Evolutionary conservation across 345 rosid genomes (phyloP).

Genomic region (Eucalyptus cloeziana): DNA sequence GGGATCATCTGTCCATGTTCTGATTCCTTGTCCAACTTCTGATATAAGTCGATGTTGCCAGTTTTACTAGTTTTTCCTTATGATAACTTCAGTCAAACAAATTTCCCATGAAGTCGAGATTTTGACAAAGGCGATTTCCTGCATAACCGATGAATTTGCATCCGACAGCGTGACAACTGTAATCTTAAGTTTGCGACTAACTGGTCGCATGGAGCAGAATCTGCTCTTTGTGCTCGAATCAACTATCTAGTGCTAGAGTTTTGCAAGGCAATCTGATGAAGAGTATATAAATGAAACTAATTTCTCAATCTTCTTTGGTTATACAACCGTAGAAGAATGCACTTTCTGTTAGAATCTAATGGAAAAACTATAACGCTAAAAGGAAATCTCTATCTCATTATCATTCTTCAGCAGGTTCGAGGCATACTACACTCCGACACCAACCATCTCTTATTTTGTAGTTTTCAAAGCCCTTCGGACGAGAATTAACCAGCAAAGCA

Average conservation of each 20-base stretch:
- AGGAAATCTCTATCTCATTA: background rate
- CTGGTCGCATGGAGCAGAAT: background rate
- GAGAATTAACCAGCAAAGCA: slow-evolving; percentile 78
- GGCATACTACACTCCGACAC: background rate
- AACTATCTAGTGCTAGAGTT: background rate
- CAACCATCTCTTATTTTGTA: slow-evolving; percentile 8
- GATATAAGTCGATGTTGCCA: background rate
- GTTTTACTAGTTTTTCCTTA: background rate
- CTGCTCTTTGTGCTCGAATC: background rate
- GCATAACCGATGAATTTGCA: background rate
- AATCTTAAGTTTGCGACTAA: background rate
- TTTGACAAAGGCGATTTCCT: background rate
- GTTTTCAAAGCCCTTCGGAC: slow-evolving; percentile 57
- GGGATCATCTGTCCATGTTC: background rate
- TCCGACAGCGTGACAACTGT: background rate
- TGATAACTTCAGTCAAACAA: background rate
- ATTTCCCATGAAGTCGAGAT: background rate
- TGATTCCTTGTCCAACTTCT: background rate
- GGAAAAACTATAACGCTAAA: background rate
- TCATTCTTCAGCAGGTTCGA: background rate
- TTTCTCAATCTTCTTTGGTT: background rate
- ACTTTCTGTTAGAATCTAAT: background rate
- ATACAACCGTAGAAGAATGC: background rate
- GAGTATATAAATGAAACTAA: background rate
- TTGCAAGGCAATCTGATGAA: background rate